Evolutionary conservation across 257 asterid genomes (phyloP).

Genomic region (Solanum bukasovii): DNA sequence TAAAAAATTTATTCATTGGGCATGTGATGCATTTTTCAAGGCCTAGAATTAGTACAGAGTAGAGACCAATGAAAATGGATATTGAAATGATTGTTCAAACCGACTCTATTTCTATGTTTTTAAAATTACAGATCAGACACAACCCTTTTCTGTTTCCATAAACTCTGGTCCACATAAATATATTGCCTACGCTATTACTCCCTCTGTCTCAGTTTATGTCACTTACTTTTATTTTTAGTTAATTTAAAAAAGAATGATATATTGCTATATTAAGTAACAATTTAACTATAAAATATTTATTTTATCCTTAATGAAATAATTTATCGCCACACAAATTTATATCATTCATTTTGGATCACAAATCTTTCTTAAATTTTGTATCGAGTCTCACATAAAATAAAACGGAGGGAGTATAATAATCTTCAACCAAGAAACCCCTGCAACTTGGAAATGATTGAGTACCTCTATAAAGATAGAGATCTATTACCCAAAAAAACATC

Average conservation of each 20-base stretch:
- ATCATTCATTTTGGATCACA: accelerated
- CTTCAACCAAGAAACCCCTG: background rate
- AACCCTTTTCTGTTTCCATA: background rate
- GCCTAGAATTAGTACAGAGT: background rate
- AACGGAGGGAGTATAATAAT: background rate
- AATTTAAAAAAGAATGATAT: too few species aligned
- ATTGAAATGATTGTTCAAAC: background rate
- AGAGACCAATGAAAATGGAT: background rate
- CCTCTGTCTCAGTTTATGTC: accelerated
- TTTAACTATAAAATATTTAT: too few species aligned
- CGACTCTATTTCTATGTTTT: background rate
- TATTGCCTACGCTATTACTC: background rate
- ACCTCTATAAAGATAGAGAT: background rate
- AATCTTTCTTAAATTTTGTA: too few species aligned
- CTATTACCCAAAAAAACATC: background rate
- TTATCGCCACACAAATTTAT: too few species aligned
- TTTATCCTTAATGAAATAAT: too few species aligned
- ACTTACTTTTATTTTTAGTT: accelerated
- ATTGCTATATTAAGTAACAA: too few species aligned
- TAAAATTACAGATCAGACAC: background rate
- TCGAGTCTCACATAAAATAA: too few species aligned
- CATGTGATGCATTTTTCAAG: background rate
- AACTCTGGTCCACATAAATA: background rate
- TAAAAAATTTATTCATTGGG: background rate
- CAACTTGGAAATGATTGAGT: background rate